These are phyloP conservation scores for Phytophthora rubi DNA, from an alignment of 352 stramenopile species.

Conservation along the genomic window DNA sequence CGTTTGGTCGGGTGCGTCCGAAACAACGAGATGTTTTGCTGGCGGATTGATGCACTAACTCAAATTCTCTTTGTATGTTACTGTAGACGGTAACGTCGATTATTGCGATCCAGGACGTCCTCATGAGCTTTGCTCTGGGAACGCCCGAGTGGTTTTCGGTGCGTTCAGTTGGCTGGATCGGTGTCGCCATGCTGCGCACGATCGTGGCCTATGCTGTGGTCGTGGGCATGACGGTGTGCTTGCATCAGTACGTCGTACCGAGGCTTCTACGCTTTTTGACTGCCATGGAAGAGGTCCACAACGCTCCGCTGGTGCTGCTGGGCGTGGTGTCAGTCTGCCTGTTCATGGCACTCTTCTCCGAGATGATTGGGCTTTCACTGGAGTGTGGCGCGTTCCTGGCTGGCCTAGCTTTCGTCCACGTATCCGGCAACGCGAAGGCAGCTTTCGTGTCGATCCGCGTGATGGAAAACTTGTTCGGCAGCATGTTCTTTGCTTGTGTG, in stretches of 20 bases:
- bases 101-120: conserved; percentile 84
- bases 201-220: conserved; percentile 78
- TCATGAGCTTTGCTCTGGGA: conserved; percentile 88
- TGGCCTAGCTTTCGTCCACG: conserved; percentile 80
- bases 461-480: conserved; percentile 89
- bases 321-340: conserved; percentile 87
- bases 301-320: conserved; percentile 76
- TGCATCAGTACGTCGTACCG: conserved; percentile 79
- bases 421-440: conserved; percentile 63
- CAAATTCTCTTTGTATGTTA: conserved; percentile 14
- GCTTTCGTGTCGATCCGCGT: conserved; percentile 87
- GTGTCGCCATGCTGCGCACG: conserved; percentile 70
- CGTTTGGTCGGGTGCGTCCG: conserved; percentile 67
- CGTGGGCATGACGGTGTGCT: conserved; percentile 65
- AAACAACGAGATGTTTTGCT: neutral
- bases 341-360: conserved; percentile 86
- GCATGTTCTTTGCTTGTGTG: conserved; percentile 90
- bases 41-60: neutral
- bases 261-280: conserved; percentile 74
- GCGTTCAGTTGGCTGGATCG: conserved; percentile 72
- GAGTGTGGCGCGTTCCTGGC: conserved; percentile 87
- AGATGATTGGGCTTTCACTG: conserved; percentile 82
- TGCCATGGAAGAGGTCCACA: conserved; percentile 84
- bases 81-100: conserved; percentile 83
- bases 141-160: conserved; percentile 88